phyloP scores from a whole-genome alignment of 1,284 basidiomycete genomes.

The Puccinia novopanici region DNA sequence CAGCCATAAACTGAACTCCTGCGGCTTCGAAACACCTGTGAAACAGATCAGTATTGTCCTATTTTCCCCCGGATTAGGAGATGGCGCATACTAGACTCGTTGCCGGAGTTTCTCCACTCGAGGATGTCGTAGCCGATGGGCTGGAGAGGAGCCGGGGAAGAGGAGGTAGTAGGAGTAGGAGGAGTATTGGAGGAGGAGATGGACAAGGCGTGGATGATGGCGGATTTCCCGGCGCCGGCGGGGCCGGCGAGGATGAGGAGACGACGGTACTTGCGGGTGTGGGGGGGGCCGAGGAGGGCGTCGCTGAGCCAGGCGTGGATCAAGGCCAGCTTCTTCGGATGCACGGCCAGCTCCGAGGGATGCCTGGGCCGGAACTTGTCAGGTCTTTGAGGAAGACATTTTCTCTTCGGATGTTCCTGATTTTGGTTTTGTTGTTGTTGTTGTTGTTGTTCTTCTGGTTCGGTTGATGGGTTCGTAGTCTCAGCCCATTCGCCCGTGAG shows the following conservation, averaged over 20 bases:
- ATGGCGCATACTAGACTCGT: conserved; percentile 4
- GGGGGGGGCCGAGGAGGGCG: conserved; percentile 15
- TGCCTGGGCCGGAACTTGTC: conserved; percentile 20
- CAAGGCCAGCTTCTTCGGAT: conserved; percentile 25
- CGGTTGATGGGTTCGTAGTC: conserved; percentile 34
- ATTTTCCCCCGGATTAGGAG: neutral
- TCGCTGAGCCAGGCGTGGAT: conserved; percentile 42
- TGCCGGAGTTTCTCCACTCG: conserved; percentile 33
- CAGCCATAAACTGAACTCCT: conserved; percentile 40
- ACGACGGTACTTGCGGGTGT: conserved; percentile 33
- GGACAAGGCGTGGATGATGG: conserved; percentile 34
- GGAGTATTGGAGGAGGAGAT: neutral
- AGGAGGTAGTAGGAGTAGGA: too few relatives aligned
- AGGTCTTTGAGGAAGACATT: too few relatives aligned
- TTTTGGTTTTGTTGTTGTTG: too few relatives aligned
- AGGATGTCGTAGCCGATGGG: conserved; percentile 38
- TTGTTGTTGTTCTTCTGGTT: neutral
- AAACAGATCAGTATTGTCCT: neutral
- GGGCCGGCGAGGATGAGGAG: conserved; percentile 39
- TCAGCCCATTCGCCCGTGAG: conserved; percentile 65
- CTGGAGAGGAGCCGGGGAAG: neutral
- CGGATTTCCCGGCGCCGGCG: conserved; percentile 27
- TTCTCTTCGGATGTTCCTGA: too few relatives aligned
- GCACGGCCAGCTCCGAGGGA: conserved; percentile 38
- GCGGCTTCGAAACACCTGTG: neutral